These are phyloP conservation scores for Metarhizium humberi DNA, from an alignment of 2,329 filamentous ascomycete genomes.

Conservation along the genomic window DNA sequence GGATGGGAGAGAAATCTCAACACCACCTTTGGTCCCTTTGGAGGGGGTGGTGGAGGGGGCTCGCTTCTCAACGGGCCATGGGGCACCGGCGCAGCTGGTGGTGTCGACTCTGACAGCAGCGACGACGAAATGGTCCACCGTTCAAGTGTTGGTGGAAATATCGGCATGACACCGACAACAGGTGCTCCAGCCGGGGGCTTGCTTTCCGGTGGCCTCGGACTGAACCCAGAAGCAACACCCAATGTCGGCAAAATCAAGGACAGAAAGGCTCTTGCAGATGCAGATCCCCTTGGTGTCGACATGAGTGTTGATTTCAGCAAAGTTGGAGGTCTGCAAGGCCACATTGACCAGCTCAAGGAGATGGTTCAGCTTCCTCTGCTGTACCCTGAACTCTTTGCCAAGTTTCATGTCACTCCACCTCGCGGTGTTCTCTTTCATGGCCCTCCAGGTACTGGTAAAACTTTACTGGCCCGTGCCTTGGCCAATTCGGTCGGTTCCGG, in stretches of 20 bases:
- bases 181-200: slow-evolving; percentile 34
- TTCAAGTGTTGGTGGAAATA: slow-evolving; percentile 44
- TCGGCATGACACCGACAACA: slow-evolving; percentile 51
- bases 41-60: slow-evolving; percentile 65
- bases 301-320: slow-evolving; percentile 88
- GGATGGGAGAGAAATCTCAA: slow-evolving; percentile 75
- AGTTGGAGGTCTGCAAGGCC: slow-evolving; percentile 83
- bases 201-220: slow-evolving; percentile 29
- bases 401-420: slow-evolving; percentile 87
- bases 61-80: slow-evolving; percentile 67
- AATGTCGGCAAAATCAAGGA: slow-evolving; percentile 93
- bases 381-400: slow-evolving; percentile 88
- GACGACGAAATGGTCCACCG: slow-evolving; percentile 78
- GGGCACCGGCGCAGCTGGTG: slow-evolving; percentile 64
- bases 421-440: slow-evolving; percentile 95
- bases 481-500: slow-evolving; percentile 84
- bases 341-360: slow-evolving; percentile 96
- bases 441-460: slow-evolving; percentile 95
- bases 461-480: slow-evolving; percentile 83
- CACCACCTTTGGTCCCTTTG: slow-evolving; percentile 87
- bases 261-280: slow-evolving; percentile 82
- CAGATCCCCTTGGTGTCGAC: slow-evolving; percentile 89
- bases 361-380: slow-evolving; percentile 94
- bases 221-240: slow-evolving; percentile 46
- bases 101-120: slow-evolving; percentile 89